Evolutionary conservation across 2,329 filamentous ascomycete species (phyloP).

Genomic region (Stachybotrys chartarum): DNA sequence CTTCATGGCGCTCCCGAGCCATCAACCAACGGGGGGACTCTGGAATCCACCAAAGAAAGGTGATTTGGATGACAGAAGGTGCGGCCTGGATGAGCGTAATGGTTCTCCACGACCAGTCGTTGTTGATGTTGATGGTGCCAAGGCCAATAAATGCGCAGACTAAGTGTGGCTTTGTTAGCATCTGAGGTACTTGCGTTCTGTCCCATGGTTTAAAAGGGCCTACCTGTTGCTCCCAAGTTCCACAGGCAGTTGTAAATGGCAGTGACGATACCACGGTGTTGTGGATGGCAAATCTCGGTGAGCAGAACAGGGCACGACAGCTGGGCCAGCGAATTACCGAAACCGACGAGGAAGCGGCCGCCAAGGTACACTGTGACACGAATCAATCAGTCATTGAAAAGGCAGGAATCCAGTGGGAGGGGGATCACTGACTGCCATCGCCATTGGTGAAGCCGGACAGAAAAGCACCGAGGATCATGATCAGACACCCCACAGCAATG

Average conservation of each 20-base stretch:
- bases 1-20: conserved; percentile 21
- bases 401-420: not conserved
- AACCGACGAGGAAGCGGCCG: conserved; percentile 51
- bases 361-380: conserved; percentile 13
- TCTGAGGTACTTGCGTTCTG: not conserved
- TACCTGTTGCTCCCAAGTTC: conserved; percentile 32
- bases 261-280: conserved; percentile 29
- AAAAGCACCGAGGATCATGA: conserved; percentile 49
- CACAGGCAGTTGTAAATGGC: conserved; percentile 30
- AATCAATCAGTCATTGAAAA: not conserved
- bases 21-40: conserved; percentile 58
- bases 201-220: not conserved
- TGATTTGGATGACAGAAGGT: conserved; percentile 9
- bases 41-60: conserved; percentile 41
- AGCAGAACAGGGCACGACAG: conserved; percentile 36
- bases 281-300: conserved; percentile 34
- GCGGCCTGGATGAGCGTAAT: conserved; percentile 5
- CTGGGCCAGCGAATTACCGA: conserved; percentile 37
- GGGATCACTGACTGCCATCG: conserved; percentile 18
- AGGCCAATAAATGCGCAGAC: conserved; percentile 1
- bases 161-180: not conserved
- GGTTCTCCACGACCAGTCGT: conserved; percentile 1
- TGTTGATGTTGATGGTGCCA: conserved; percentile 2
- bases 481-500: conserved; percentile 44
- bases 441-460: conserved; percentile 45